These are phyloP conservation scores for Bacterosira constricta DNA, from an alignment of 108 stramenopile species.

Conservation along the genomic window DNA sequence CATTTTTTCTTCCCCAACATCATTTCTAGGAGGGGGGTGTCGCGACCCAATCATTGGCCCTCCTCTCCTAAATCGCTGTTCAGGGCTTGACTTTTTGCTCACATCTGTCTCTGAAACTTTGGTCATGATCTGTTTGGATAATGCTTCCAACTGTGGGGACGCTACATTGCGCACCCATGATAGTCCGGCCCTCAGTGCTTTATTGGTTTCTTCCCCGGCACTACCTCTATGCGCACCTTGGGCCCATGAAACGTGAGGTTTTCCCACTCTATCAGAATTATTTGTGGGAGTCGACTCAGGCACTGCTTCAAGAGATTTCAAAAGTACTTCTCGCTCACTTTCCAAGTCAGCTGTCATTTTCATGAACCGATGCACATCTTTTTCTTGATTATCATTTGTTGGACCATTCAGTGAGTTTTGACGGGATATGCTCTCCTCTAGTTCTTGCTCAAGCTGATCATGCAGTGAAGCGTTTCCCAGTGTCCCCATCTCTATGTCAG, in stretches of 20 bases:
- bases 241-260: neutral
- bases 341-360: constrained; percentile 36
- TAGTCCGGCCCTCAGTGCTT: constrained; percentile 24
- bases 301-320: constrained; percentile 6
- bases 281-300: neutral
- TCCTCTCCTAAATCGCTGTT: neutral
- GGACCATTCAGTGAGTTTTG: neutral
- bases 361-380: constrained; percentile 45
- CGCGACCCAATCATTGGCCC: constrained; percentile 43
- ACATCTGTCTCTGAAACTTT: constrained; percentile 31
- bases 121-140: constrained; percentile 35
- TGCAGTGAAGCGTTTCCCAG: constrained; percentile 1
- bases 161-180: constrained; percentile 44
- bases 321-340: constrained; percentile 26
- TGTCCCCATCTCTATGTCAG: neutral
- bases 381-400: constrained; percentile 5
- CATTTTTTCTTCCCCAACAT: constrained; percentile 25
- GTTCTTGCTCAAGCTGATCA: constrained; percentile 29
- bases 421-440: neutral
- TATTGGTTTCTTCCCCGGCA: constrained; percentile 26
- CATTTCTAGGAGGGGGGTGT: constrained; percentile 1
- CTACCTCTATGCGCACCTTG: neutral
- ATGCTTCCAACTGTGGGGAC: constrained; percentile 39
- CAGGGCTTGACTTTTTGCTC: neutral
- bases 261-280: neutral